Base-by-base conservation (phyloP, 2,329 filamentous ascomycete species). In the Pseudomassariella vexata region DNA sequence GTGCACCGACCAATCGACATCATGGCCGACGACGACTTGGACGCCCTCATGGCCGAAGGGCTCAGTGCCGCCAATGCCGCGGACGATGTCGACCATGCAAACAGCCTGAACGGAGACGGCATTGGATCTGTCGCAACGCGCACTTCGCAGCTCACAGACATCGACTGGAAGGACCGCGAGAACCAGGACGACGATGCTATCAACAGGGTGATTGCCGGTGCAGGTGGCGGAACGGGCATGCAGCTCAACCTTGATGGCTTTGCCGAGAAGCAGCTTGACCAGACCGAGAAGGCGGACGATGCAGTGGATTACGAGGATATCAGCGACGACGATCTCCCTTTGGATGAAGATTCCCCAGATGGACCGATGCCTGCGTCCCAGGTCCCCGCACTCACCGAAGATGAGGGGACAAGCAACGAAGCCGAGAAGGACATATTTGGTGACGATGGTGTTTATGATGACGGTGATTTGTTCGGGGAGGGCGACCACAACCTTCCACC, bases 271-370 rank as follows among this genome's bases (percentile, higher is more conserved):
- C 55, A 67, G 16, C 73, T 81, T 41, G 78, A 80, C 42, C 68
- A 78, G 42, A 67, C 69, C 6, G 83, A 87, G 56, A 98, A 98
- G 59, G 90, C 88, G 34, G 88, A 88, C 38, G 85, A 96, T 60
- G 92, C 92, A 24, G 65, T 92, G 40, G 92, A 98, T 53, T 98
- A 71, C 48, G 87, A 85, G 53, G 86, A 95, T 51, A 89, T 96
- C 40, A 83, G 83, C 44, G 90, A 96, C 54, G 88, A 94, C 52
- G 89, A 95, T 41, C 70, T 95, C 6, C 83, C 87, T 9, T 86
- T 92, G 6, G 81, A 85, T 39, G 80, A 85, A 38, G 73, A 79
- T 34, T 46, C 23, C 41, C 39, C 22, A 38, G 24, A 15, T 29
- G 34, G 24, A 40, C 32, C 19, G 59, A 57, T 18, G 58, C 56